Percentiles rank a stretch among this genome's conserved stretches.
phyloP scores from a whole-genome alignment of 2,329 filamentous ascomycete genomes.

The Colletotrichum lupini region DNA sequence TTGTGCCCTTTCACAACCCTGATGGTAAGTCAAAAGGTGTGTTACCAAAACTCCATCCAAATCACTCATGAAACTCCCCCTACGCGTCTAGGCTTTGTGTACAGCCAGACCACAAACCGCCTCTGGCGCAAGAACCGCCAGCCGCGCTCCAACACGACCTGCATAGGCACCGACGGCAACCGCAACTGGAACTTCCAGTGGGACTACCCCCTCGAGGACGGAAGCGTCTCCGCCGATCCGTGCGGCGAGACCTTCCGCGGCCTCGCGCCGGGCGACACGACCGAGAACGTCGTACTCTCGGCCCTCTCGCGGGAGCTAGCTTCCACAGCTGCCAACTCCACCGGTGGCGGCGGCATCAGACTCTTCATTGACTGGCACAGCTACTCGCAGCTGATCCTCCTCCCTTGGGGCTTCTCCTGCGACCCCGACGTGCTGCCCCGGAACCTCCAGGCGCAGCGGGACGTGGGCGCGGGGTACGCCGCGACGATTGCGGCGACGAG shows the following conservation, averaged over 20 bases:
- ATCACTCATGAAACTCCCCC: not conserved
- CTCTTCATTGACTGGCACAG: slow-evolving; percentile 71
- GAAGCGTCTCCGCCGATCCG: slow-evolving; percentile 56
- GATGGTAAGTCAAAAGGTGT: slow-evolving; percentile 50
- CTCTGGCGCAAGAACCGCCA: slow-evolving; percentile 66
- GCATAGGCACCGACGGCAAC: slow-evolving; percentile 62
- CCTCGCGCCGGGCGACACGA: slow-evolving; percentile 52
- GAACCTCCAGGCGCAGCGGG: slow-evolving; percentile 39
- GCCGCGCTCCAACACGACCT: slow-evolving; percentile 51
- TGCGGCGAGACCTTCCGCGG: slow-evolving; percentile 58
- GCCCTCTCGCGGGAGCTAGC: slow-evolving; percentile 57
- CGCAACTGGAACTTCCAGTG: slow-evolving; percentile 63
- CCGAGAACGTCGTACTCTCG: slow-evolving; percentile 59
- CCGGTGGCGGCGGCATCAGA: slow-evolving; percentile 54
- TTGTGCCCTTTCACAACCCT: slow-evolving; percentile 65
- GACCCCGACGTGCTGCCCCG: slow-evolving; percentile 37
- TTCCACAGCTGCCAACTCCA: slow-evolving; percentile 34
- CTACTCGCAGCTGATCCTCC: slow-evolving; percentile 65
- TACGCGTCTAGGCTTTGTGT: slow-evolving; percentile 55
- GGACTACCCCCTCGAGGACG: slow-evolving; percentile 43
- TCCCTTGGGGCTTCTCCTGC: slow-evolving; percentile 68
- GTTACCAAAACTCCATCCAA: not conserved
- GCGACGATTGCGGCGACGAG: slow-evolving; percentile 49
- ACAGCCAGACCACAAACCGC: slow-evolving; percentile 60
- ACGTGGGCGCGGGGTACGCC: slow-evolving; percentile 50